phyloP scores from a whole-genome alignment of 192 early-diverging fungal species.

The Backusella macrospora region DNA sequence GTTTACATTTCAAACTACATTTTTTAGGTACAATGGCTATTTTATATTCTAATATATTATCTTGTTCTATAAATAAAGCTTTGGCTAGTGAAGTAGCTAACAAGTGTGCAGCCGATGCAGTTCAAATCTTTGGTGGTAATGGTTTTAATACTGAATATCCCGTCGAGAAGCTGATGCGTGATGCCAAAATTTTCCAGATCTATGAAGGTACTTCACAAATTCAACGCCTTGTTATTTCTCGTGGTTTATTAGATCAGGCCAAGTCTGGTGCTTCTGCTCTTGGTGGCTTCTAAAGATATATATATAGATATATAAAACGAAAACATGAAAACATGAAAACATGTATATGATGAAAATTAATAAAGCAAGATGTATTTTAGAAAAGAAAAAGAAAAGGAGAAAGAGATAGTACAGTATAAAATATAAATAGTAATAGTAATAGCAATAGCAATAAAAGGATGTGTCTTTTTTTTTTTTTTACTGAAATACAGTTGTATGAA shows the following conservation, averaged over 20 bases:
- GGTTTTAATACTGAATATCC: slow-evolving; percentile 86
- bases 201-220: slow-evolving; percentile 98
- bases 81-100: slow-evolving; percentile 83
- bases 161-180: slow-evolving; percentile 94
- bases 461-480: not conserved
- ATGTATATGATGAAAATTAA: not conserved
- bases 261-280: slow-evolving; percentile 36
- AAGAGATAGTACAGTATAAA: too few relatives aligned
- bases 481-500: slow-evolving; percentile 17
- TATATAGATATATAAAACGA: not conserved
- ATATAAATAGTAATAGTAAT: not conserved
- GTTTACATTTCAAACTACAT: not conserved
- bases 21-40: not conserved
- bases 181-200: slow-evolving; percentile 94
- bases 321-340: not conserved
- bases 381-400: not conserved
- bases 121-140: slow-evolving; percentile 96
- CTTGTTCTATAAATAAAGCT: slow-evolving; percentile 19
- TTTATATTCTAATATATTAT: not conserved
- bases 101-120: slow-evolving; percentile 84
- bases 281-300: slow-evolving; percentile 30
- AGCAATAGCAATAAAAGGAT: not conserved
- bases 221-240: slow-evolving; percentile 90
- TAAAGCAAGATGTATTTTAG: not conserved
- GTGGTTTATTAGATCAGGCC: slow-evolving; percentile 70